Evolutionary conservation across 768 basidiomycete species (phyloP).

Genomic region (Paxillus ammoniavirescens): DNA sequence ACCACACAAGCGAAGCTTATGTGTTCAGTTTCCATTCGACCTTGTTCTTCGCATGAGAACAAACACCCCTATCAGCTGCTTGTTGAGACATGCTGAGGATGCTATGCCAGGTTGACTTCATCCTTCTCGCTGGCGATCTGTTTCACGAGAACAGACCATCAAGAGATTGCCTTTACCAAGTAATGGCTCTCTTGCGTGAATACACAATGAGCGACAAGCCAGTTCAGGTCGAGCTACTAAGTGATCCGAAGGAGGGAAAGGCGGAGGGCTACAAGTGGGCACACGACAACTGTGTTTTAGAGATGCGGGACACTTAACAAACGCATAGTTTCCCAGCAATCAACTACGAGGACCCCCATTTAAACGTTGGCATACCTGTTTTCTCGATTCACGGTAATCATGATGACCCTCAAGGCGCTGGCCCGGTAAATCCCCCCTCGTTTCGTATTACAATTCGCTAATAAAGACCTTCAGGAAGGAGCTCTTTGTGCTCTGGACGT

Average conservation of each 20-base stretch:
- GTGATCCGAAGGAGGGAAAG: constrained; percentile 90
- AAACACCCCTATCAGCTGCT: neutral
- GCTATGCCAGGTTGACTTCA: constrained; percentile 78
- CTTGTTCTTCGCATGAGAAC: neutral
- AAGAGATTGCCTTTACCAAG: constrained; percentile 84
- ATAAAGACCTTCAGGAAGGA: constrained; percentile 63
- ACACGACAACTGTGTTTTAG: neutral
- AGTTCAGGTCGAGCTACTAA: constrained; percentile 86
- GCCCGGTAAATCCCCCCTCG: constrained; percentile 55
- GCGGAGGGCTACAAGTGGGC: constrained; percentile 79
- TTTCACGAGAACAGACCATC: constrained; percentile 98
- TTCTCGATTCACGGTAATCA: constrained; percentile 99
- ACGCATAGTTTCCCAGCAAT: constrained; percentile 82
- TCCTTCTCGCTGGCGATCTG: constrained; percentile 92
- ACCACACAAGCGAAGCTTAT: neutral
- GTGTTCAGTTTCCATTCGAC: neutral
- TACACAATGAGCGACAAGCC: constrained; percentile 88
- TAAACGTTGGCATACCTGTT: constrained; percentile 94
- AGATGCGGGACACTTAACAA: neutral
- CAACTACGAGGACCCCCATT: constrained; percentile 95
- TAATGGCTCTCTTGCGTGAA: constrained; percentile 86
- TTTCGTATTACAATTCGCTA: neutral
- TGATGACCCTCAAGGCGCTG: constrained; percentile 97
- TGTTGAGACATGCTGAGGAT: constrained; percentile 2
- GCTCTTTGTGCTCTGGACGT: constrained; percentile 95